Evolutionary conservation across 2,329 filamentous ascomycete species (phyloP), one percentile per base, ranked within the genome.

Genomic region (Plectosphaerella plurivora): DNA sequence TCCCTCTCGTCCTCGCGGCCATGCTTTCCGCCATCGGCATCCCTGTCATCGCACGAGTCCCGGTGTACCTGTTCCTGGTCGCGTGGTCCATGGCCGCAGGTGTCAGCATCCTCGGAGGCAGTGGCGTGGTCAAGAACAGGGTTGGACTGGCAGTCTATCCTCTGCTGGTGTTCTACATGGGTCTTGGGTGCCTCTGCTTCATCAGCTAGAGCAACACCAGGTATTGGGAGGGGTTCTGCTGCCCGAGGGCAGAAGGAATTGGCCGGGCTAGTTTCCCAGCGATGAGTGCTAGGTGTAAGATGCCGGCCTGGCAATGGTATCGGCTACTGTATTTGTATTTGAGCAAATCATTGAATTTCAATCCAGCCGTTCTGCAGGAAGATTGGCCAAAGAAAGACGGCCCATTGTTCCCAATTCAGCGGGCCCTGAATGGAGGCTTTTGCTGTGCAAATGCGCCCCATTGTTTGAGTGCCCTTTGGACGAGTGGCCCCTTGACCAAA

Each of bases 61-160:
- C 94, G 1, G 84, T 99, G 50, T 97, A 99, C 69, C 77, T 94
- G 49, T 79, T 96, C 33, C 81, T 99, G 24, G 85, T 97, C 37
- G 84, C 83, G 42, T 99, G 94, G 94, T 96, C 93, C 36, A 75
- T 99, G 60, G 94, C 94, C 46, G 95, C 94, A 1, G 94, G 94
- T 22, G 88, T 97, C 48, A 97, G 93, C 71, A 97, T 99, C 61
- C 77, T 99, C 51, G 92, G 93, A 33, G 94, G 94, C 42, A 97
- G 92, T 53, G 94, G 94, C 12, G 93, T 99, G 45, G 87, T 99
- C 57, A 92, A 92, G 75, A 97, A 97, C 72, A 81, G 94, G 48
- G 92, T 97, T 47, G 90, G 87, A 22, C 86, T 99, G 65, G 94
- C 94, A 16, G 91, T 99, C 20, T 99, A 95, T 67, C 94, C 94